A percentile compares a stretch with the other conserved stretches of the same genome.
phyloP scores from a whole-genome alignment of 306 rosid genomes.

The Alnus rubra region DNA sequence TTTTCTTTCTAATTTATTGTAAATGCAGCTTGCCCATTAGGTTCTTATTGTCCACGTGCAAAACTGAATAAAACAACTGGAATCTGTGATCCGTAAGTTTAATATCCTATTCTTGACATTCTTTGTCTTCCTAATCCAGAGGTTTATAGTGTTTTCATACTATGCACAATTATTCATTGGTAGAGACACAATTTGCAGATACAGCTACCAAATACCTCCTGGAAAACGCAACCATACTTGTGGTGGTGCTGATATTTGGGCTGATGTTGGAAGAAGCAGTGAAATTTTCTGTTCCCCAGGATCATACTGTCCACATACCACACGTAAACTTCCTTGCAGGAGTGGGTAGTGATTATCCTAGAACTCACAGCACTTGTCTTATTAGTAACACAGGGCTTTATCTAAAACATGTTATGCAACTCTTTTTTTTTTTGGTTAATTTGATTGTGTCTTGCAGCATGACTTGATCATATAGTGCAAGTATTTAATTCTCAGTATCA shows the following conservation, averaged over 20 bases:
- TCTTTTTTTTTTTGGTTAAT: background rate
- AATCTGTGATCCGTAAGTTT: constrained; percentile 81
- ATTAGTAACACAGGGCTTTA: constrained; percentile 7
- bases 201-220: constrained; percentile 69
- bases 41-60: constrained; percentile 77
- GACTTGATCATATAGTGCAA: constrained; percentile 18
- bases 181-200: constrained; percentile 49
- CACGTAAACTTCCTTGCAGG: constrained; percentile 49
- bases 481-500: constrained; percentile 14
- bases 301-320: constrained; percentile 74
- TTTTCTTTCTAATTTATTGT: background rate
- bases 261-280: constrained; percentile 51
- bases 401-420: background rate
- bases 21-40: constrained; percentile 84
- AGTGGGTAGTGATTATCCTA: constrained; percentile 69
- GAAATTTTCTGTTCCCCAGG: constrained; percentile 82
- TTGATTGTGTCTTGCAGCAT: background rate
- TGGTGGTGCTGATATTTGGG: constrained; percentile 85
- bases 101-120: constrained; percentile 9
- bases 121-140: constrained; percentile 6
- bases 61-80: constrained; percentile 55
- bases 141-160: constrained; percentile 6
- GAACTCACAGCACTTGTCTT: constrained; percentile 16
- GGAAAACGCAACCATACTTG: constrained; percentile 66
- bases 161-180: constrained; percentile 21